Base-by-base conservation (phyloP, 2,329 filamentous ascomycete species). In the Endothia cerciana region DNA sequence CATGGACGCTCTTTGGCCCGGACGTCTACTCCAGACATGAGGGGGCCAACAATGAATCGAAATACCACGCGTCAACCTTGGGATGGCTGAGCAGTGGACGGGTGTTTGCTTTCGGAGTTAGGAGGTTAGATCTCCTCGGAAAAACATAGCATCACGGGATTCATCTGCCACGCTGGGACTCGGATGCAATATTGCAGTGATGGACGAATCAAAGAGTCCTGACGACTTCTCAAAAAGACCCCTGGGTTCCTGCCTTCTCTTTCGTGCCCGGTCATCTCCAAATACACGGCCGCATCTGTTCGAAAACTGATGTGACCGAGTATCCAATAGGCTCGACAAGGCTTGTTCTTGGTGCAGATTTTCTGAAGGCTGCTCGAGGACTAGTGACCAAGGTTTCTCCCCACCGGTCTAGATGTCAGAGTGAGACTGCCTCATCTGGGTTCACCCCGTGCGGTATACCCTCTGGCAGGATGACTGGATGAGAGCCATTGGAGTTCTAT, bases 81-180 rank as follows among this genome's bases (percentile, higher is more conserved):
- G 71, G 68, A 67, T 66, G 68, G 69, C 71, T 70, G 69, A 69
- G 71, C 67, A 47, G 68, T 71, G 71, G 57, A 61, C 40, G 72
- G 72, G 73, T 70, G 70, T 72, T 73, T 74, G 70, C 69, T 70
- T 73, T 71, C 70, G 73, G 73, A 74, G 73, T 74, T 74, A 69
- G 71, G 73, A 72, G 72, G 72, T 69, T 73, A 73, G 72, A 72
- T 70, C 70, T 72, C 71, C 72, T 73, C 70, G 71, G 71, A 70
- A 73, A 71, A 73, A 73, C 70, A 66, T 75, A 74, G 74, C 74
- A 74, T 73, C 71, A 69, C 69, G 70, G 67, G 67, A 68, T 67
- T 69, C 69, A 67, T 65, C 51, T 70, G 63, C 65, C 63, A 66
- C 58, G 62, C 61, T 67, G 66, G 62, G 65, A 65, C 61, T 65